Percentiles rank a stretch among this genome's conserved stretches.
Conservation (phyloP, 352 stramenopile species). For the Globisporangium nodosum region DNA sequence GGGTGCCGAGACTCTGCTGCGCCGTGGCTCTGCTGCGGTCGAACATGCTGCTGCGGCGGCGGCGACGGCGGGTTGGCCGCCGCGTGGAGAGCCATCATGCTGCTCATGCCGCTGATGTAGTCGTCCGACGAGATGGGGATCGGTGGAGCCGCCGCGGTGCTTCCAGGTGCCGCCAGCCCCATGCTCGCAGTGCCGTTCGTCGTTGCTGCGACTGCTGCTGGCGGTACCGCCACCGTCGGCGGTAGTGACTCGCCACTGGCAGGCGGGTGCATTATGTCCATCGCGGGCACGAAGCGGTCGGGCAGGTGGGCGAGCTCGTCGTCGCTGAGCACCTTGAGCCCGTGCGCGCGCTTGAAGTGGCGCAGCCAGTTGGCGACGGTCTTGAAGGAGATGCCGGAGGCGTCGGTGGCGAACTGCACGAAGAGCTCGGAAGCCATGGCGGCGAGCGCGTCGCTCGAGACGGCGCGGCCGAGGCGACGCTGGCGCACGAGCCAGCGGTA, state of each 20-base stretch:
- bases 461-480: slow-evolving; percentile 34
- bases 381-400: slow-evolving; percentile 33
- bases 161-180: background rate
- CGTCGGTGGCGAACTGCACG: slow-evolving; percentile 50
- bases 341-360: slow-evolving; percentile 64
- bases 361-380: slow-evolving; percentile 51
- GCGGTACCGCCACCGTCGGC: background rate
- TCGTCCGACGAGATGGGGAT: slow-evolving; percentile 18
- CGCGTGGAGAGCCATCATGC: slow-evolving; percentile 5
- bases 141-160: background rate
- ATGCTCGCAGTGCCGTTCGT: background rate
- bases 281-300: slow-evolving; percentile 48
- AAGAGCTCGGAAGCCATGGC: slow-evolving; percentile 64
- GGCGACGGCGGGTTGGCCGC: background rate
- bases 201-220: slow-evolving; percentile 1
- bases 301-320: slow-evolving; percentile 49
- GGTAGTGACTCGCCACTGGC: background rate
- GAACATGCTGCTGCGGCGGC: slow-evolving; percentile 3
- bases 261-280: slow-evolving; percentile 33
- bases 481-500: slow-evolving; percentile 82
- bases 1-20: slow-evolving; percentile 9
- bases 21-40: slow-evolving; percentile 6
- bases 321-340: slow-evolving; percentile 43
- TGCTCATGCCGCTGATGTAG: slow-evolving; percentile 26
- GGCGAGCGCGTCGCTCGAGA: slow-evolving; percentile 41